Conservation (phyloP, 2,329 filamentous ascomycete genomes). For the Nakataea oryzae region DNA sequence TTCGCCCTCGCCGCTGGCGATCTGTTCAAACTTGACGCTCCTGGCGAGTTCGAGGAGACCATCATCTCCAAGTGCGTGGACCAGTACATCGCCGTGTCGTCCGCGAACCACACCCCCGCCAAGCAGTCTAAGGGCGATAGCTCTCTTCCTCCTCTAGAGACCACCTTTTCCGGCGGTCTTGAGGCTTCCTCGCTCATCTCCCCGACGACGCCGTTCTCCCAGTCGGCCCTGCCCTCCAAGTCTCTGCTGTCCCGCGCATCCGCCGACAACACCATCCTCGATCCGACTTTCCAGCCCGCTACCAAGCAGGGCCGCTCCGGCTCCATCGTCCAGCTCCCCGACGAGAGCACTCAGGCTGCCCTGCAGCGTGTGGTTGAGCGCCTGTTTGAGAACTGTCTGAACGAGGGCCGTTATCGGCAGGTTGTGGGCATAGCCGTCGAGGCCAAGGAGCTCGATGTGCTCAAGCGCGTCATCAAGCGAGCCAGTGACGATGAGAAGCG, state of each 20-base stretch:
- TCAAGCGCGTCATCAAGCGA: conserved; percentile 76
- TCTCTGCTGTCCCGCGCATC: conserved; percentile 83
- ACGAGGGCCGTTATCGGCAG: conserved; percentile 80
- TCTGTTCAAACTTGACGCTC: conserved; percentile 83
- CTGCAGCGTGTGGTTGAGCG: conserved; percentile 78
- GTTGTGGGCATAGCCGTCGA: conserved; percentile 96
- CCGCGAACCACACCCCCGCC: conserved; percentile 36
- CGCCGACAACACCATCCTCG: conserved; percentile 52
- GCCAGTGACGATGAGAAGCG: conserved; percentile 80
- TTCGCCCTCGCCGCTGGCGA: conserved; percentile 93
- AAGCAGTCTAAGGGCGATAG: conserved; percentile 28
- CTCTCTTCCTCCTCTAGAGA: conserved; percentile 61
- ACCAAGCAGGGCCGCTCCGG: conserved; percentile 42
- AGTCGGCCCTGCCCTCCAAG: conserved; percentile 86
- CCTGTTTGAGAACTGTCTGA: conserved; percentile 83
- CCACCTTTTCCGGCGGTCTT: conserved; percentile 59
- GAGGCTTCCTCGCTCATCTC: conserved; percentile 68
- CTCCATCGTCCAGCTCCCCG: conserved; percentile 54
- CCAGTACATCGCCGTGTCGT: conserved; percentile 78
- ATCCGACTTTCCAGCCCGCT: conserved; percentile 43
- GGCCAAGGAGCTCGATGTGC: conserved; percentile 80
- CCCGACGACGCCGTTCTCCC: conserved; percentile 89
- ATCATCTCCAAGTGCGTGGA: conserved; percentile 98
- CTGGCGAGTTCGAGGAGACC: conserved; percentile 95
- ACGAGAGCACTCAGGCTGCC: conserved; percentile 66